These are phyloP conservation scores for Hypomyces perniciosus DNA, from an alignment of 2,329 filamentous ascomycete species.

Conservation along the genomic window DNA sequence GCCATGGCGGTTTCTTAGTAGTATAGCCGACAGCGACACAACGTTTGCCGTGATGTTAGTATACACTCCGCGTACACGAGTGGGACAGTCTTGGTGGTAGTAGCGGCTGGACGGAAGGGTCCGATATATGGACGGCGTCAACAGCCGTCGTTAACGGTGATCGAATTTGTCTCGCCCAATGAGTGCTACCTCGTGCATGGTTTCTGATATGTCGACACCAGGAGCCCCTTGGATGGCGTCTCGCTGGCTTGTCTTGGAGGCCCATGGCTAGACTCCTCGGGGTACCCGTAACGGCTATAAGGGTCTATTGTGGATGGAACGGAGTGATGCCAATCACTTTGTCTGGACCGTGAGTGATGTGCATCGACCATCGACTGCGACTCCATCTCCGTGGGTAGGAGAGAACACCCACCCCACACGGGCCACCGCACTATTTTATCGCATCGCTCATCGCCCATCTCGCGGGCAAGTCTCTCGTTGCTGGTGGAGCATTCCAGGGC, in stretches of 20 bases:
- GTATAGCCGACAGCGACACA: background rate
- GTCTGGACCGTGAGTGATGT: slow-evolving; percentile 15
- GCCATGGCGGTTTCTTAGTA: background rate
- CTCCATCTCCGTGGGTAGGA: slow-evolving; percentile 12
- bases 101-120: slow-evolving; percentile 12
- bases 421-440: slow-evolving; percentile 1
- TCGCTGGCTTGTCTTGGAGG: background rate
- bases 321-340: slow-evolving; percentile 10
- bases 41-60: background rate
- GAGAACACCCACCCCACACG: slow-evolving; percentile 4
- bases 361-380: slow-evolving; percentile 4
- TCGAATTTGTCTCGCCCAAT: slow-evolving; percentile 7
- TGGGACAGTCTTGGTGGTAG: background rate
- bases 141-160: slow-evolving; percentile 7
- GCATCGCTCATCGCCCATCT: background rate
- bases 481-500: slow-evolving; percentile 7
- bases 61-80: background rate
- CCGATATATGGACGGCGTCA: slow-evolving; percentile 11
- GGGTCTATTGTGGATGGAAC: slow-evolving; percentile 6
- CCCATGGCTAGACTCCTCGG: background rate
- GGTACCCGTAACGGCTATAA: background rate
- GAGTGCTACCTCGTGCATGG: slow-evolving; percentile 1
- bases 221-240: background rate
- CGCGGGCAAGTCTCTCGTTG: slow-evolving; percentile 3
- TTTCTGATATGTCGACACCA: slow-evolving; percentile 11